Percentiles rank a stretch among this genome's conserved stretches.
Evolutionary conservation across 2,329 filamentous ascomycete genomes (phyloP).

Genomic region (Aulographum hederae): DNA sequence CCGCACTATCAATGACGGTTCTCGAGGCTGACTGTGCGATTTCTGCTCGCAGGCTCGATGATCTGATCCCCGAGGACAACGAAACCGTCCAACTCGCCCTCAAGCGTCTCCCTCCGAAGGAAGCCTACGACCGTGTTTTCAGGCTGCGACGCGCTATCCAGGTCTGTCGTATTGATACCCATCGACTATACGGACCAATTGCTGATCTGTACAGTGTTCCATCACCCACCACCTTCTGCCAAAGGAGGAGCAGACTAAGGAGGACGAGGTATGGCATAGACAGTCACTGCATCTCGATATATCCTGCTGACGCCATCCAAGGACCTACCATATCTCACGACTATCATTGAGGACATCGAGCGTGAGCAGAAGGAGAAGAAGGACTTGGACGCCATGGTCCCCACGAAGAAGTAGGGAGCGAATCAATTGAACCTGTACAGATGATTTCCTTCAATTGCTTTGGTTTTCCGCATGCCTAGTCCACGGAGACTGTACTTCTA

Average conservation of each 20-base stretch:
- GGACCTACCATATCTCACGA: slow-evolving; percentile 48
- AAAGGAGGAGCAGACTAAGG: slow-evolving; percentile 47
- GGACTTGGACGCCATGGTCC: slow-evolving; percentile 48
- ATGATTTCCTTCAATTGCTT: too few relatives aligned
- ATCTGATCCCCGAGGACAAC: slow-evolving; percentile 86
- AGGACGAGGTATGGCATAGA: slow-evolving; percentile 35
- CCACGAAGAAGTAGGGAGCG: too few relatives aligned
- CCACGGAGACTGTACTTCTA: too few relatives aligned
- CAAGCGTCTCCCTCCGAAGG: slow-evolving; percentile 75
- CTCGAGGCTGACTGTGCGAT: neutral
- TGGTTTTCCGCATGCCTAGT: too few relatives aligned
- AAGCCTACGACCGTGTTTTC: slow-evolving; percentile 93
- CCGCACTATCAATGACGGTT: neutral
- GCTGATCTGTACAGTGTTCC: slow-evolving; percentile 36
- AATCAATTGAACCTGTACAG: too few relatives aligned
- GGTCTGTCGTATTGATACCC: slow-evolving; percentile 25
- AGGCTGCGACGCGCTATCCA: slow-evolving; percentile 91
- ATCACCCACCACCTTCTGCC: slow-evolving; percentile 47
- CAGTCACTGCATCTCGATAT: neutral
- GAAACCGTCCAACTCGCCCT: slow-evolving; percentile 73
- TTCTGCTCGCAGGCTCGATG: slow-evolving; percentile 68
- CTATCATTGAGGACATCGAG: slow-evolving; percentile 52
- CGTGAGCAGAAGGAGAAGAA: slow-evolving; percentile 46
- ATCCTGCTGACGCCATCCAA: slow-evolving; percentile 17
- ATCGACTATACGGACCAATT: neutral